Percentiles rank a stretch among this genome's conserved stretches.
These are phyloP conservation scores for Rosa rugosa DNA, from an alignment of 306 rosid genomes.

Conservation along the genomic window DNA sequence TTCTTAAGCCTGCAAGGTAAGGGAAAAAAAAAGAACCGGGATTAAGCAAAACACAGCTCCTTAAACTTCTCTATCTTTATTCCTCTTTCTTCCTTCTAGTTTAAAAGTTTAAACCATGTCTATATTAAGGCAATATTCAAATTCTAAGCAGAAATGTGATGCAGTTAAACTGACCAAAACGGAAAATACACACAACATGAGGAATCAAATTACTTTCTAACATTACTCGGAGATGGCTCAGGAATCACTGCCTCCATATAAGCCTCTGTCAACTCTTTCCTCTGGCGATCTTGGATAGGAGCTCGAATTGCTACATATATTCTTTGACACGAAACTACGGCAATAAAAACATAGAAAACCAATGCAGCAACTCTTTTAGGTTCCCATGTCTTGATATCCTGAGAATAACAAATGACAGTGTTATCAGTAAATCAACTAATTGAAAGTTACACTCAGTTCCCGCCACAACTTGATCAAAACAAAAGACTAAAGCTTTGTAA, in stretches of 20 bases:
- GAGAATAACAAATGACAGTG: conserved; percentile 27
- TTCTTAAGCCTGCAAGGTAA: conserved; percentile 72
- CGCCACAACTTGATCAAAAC: conserved; percentile 3
- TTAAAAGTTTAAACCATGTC: too few relatives aligned
- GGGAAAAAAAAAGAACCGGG: not conserved
- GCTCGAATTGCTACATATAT: conserved; percentile 54
- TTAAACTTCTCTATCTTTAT: too few relatives aligned
- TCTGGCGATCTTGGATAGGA: conserved; percentile 55
- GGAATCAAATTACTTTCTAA: too few relatives aligned
- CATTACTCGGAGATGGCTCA: conserved; percentile 85
- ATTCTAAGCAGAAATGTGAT: too few relatives aligned
- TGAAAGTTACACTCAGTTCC: not conserved
- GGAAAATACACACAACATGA: too few relatives aligned
- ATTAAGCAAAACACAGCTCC: too few relatives aligned
- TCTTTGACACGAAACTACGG: conserved; percentile 61
- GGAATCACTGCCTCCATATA: conserved; percentile 96
- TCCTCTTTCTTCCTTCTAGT: too few relatives aligned
- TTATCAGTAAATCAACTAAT: conserved; percentile 15
- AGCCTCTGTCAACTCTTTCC: conserved; percentile 75
- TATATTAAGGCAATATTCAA: too few relatives aligned
- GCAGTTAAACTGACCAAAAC: too few relatives aligned
- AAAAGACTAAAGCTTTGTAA: not conserved
- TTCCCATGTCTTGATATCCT: conserved; percentile 86
- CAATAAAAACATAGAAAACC: conserved; percentile 54
- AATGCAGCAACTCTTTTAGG: conserved; percentile 67